These are phyloP conservation scores for Syzygium oleosum DNA, from an alignment of 345 rosid genomes.

Conservation along the genomic window DNA sequence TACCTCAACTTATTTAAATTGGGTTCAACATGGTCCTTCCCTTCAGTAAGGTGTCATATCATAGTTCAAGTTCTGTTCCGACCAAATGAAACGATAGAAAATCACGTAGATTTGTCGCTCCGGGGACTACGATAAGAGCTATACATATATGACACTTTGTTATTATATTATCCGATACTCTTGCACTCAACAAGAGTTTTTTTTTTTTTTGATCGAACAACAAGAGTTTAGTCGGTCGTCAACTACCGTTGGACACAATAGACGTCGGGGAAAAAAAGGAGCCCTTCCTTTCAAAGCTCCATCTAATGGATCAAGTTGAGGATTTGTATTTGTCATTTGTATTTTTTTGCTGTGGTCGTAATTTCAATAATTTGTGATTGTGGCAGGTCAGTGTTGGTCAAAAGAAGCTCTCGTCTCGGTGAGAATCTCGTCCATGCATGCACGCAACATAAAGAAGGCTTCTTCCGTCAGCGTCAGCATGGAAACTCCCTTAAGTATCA, in stretches of 20 bases:
- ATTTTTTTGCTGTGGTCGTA: neutral
- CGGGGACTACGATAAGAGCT: neutral
- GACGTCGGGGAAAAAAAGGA: neutral
- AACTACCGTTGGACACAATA: neutral
- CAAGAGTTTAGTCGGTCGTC: neutral
- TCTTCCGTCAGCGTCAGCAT: constrained; percentile 21
- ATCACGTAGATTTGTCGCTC: neutral
- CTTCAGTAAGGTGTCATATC: neutral
- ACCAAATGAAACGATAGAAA: neutral
- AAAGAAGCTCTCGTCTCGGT: neutral
- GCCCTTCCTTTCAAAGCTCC: neutral
- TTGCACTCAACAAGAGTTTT: neutral
- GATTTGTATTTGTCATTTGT: neutral
- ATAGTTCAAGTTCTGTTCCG: neutral
- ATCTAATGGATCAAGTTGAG: neutral
- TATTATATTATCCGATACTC: neutral
- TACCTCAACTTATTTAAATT: neutral
- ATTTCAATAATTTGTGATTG: constrained; percentile 6
- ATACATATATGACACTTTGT: neutral
- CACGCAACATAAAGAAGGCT: constrained; percentile 18
- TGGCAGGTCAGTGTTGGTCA: constrained; percentile 16
- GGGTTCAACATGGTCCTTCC: neutral
- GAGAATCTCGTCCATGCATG: constrained; percentile 20
- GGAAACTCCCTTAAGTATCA: constrained; percentile 4
- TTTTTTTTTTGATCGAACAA: too few species aligned